Base-by-base conservation (phyloP, 164 flowering plant species). In the Paratinospora sagittata region DNA sequence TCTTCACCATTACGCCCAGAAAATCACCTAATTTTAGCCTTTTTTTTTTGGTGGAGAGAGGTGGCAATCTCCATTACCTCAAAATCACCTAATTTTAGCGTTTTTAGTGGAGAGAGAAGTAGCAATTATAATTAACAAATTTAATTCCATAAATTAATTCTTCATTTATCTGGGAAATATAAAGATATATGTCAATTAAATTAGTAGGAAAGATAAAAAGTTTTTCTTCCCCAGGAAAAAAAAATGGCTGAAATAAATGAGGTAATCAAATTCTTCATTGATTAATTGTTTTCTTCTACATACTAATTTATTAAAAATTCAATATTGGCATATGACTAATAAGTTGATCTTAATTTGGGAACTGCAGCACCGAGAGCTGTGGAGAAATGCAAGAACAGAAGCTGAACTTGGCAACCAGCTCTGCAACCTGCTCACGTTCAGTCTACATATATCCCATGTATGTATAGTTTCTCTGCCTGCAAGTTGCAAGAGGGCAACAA, bases 381-480 rank as follows among this genome's bases (percentile, higher is more conserved):
- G 78, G 90, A 85, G 78, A 89, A 87, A 71, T 84, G 93, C 84
- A 89, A 87, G 84, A 89, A 79, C 87, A 84, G 90, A 82, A 78
- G 79, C 78, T 86, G 78, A 83, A 73, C 23, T 70, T 23, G 65
- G 6, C 67, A 39, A 66, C 69, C 57, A 70, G 43, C 21, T 26
- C n/a, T n/a, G n/a, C 68, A 67, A 60, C 66, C 73, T 67, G 72
- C 65, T 55, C 63, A 72, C n/a, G n/a, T n/a, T 37, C 8, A 37
- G 3, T 55, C 64, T n/a, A 45, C 33, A 30, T 49, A 69, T 47
- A 24, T 41, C 47, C 14, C 13, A n/a, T 11, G n/a, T n/a, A n/a
- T 26, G 10, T 6, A 8, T 14, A 12, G 34, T 27, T 26, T 41
- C 58, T 3, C n/a, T 5, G n/a, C n/a, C n/a, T n/a, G n/a, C n/a